phyloP scores from a whole-genome alignment of 2,329 filamentous ascomycete genomes.

The Talaromyces funiculosus region DNA sequence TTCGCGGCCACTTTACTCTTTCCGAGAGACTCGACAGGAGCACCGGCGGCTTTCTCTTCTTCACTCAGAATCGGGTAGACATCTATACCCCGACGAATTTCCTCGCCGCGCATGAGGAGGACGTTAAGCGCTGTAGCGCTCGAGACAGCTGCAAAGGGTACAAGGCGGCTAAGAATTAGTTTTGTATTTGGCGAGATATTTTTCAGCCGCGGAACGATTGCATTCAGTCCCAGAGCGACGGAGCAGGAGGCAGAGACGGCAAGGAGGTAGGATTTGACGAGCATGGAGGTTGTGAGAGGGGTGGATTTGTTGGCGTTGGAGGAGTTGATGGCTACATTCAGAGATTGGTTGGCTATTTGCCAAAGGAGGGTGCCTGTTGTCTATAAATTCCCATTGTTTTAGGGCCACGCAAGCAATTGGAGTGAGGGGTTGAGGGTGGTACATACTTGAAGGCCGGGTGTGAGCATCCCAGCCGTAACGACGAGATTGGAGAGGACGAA shows the following conservation, averaged over 20 bases:
- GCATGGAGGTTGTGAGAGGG: constrained; percentile 70
- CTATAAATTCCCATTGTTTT: constrained; percentile 34
- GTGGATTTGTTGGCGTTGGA: constrained; percentile 98
- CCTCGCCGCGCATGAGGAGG: constrained; percentile 94
- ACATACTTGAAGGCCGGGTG: constrained; percentile 69
- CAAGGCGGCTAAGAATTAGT: constrained; percentile 73
- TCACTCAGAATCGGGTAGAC: constrained; percentile 76
- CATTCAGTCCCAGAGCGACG: constrained; percentile 87
- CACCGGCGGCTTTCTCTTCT: constrained; percentile 62
- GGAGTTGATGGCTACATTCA: constrained; percentile 97
- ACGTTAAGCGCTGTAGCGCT: constrained; percentile 89
- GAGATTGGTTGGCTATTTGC: constrained; percentile 94
- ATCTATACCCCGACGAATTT: constrained; percentile 89
- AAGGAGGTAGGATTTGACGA: constrained; percentile 83
- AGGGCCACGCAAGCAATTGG: background rate
- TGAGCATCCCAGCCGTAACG: constrained; percentile 95
- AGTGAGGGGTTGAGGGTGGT: background rate
- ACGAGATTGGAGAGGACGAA: constrained; percentile 91
- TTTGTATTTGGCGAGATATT: constrained; percentile 68
- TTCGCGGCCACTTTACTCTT: constrained; percentile 84
- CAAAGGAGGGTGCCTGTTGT: constrained; percentile 82
- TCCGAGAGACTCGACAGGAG: constrained; percentile 66
- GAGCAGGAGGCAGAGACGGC: constrained; percentile 91
- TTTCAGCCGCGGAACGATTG: constrained; percentile 78
- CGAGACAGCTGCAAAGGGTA: constrained; percentile 93